phyloP scores from a whole-genome alignment of 352 stramenopile species.

The Phytophthora pinifolia region DNA sequence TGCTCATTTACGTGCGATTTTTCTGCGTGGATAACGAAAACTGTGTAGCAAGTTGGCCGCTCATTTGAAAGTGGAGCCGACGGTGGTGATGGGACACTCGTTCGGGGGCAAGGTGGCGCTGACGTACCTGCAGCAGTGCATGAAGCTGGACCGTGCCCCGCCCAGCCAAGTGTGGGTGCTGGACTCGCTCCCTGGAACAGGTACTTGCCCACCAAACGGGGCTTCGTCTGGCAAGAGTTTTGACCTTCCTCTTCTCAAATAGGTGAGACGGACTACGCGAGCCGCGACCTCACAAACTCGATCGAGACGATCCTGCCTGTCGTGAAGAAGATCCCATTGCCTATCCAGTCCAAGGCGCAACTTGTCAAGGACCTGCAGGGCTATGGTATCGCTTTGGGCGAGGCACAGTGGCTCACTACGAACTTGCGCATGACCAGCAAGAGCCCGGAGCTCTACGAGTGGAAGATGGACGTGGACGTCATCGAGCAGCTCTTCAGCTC shows the following conservation, averaged over 20 bases:
- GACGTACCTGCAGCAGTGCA: constrained; percentile 60
- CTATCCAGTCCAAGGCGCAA: constrained; percentile 69
- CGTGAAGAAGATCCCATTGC: constrained; percentile 72
- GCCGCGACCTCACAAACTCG: constrained; percentile 60
- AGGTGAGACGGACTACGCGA: constrained; percentile 65
- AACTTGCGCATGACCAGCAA: constrained; percentile 59
- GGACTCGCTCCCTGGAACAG: constrained; percentile 68
- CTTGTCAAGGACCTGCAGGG: constrained; percentile 60
- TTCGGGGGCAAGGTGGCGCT: constrained; percentile 83
- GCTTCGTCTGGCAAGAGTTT: background rate
- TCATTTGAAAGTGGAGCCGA: constrained; percentile 52
- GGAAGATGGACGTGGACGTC: constrained; percentile 81
- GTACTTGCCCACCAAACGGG: constrained; percentile 14
- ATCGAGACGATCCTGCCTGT: constrained; percentile 71
- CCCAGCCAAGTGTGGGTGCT: constrained; percentile 72
- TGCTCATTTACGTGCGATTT: background rate
- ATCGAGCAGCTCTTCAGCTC: constrained; percentile 74
- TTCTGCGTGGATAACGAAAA: constrained; percentile 3
- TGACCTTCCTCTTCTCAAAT: constrained; percentile 1
- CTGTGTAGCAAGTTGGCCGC: constrained; percentile 43
- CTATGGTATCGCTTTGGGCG: constrained; percentile 60
- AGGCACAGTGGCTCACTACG: constrained; percentile 83
- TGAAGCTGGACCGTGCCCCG: constrained; percentile 35
- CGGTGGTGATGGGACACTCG: constrained; percentile 71
- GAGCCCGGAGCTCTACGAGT: constrained; percentile 65